phyloP scores from a whole-genome alignment of 2,329 filamentous ascomycete genomes.

The Fusarium incarnatum region DNA sequence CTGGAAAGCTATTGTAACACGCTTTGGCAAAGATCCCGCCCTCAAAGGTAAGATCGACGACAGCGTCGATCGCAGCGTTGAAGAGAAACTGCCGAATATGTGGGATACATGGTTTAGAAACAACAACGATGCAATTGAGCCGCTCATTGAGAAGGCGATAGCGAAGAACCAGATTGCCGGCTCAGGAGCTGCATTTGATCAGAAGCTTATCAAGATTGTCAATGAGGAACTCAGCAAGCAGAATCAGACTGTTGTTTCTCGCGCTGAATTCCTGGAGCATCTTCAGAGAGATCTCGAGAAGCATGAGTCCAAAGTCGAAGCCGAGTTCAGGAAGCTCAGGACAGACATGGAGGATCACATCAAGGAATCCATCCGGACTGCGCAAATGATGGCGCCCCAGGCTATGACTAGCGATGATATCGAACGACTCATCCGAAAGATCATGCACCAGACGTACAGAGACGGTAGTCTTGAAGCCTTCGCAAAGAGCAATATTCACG shows the following conservation, averaged over 20 bases:
- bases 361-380: conserved; percentile 47
- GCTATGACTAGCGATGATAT: conserved; percentile 58
- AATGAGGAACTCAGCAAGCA: conserved; percentile 52
- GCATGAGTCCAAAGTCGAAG: conserved; percentile 55
- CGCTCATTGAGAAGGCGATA: conserved; percentile 48
- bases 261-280: conserved; percentile 61
- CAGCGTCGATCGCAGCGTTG: conserved; percentile 42
- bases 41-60: conserved; percentile 47
- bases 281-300: conserved; percentile 54
- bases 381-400: conserved; percentile 38
- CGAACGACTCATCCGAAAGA: conserved; percentile 53
- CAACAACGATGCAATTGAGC: conserved; percentile 58
- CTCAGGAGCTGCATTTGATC: conserved; percentile 51
- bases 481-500: conserved; percentile 60
- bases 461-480: conserved; percentile 61
- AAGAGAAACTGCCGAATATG: conserved; percentile 51
- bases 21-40: conserved; percentile 53
- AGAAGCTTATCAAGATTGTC: conserved; percentile 52
- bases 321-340: conserved; percentile 55
- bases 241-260: conserved; percentile 57
- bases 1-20: conserved; percentile 59
- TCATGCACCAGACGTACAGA: conserved; percentile 58
- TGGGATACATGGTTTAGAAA: conserved; percentile 66
- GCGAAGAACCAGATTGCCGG: conserved; percentile 52
- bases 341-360: conserved; percentile 51